Percentiles rank a stretch among this genome's conserved stretches.
phyloP scores from a whole-genome alignment of 495 filamentous ascomycete species.

The Hyaloscypha finlandica region DNA sequence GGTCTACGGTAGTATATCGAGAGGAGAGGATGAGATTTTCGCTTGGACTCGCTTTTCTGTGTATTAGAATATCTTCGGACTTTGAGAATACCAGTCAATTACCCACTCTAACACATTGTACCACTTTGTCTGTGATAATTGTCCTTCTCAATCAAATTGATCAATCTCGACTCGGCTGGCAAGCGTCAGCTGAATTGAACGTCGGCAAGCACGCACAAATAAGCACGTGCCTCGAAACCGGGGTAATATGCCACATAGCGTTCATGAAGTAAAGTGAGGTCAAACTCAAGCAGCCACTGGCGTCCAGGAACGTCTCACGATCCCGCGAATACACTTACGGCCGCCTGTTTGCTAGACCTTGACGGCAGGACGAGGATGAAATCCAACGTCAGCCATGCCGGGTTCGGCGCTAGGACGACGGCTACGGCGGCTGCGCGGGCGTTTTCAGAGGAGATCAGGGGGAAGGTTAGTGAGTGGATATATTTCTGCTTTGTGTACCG shows the following conservation, averaged over 20 bases:
- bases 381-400: conserved; percentile 1
- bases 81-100: conserved; percentile 35
- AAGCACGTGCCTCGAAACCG: conserved; percentile 1
- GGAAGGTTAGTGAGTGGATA: conserved; percentile 37
- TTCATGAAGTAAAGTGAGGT: background rate
- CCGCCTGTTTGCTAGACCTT: background rate
- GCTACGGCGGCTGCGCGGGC: conserved; percentile 44
- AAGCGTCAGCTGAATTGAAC: background rate
- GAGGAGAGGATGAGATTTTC: conserved; percentile 19
- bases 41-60: conserved; percentile 35
- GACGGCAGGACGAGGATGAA: background rate
- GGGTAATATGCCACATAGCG: background rate
- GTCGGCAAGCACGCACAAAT: background rate
- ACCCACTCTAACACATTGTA: conserved; percentile 32
- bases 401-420: conserved; percentile 34
- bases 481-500: background rate
- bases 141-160: background rate
- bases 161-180: background rate
- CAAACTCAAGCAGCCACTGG: background rate
- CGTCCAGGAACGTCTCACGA: background rate
- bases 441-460: conserved; percentile 42
- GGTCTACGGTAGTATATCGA: conserved; percentile 8
- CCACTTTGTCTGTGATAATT: background rate
- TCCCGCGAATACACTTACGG: background rate
- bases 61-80: conserved; percentile 36